phyloP scores from a whole-genome alignment of 139 green algal species.

The Tetraselmis striata region DNA sequence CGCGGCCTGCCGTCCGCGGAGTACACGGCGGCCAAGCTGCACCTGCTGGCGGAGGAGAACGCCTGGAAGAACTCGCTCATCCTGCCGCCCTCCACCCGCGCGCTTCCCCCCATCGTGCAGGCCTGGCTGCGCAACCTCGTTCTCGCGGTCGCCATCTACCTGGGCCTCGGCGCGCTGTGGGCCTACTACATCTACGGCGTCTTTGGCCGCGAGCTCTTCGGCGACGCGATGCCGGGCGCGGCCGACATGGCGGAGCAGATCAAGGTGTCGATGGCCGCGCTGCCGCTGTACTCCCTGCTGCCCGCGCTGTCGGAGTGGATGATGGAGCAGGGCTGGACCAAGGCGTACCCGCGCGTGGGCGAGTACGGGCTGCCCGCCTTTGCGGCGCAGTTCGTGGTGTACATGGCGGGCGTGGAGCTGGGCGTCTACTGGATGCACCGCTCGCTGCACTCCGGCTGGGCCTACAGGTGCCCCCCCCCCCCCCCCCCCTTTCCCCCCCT shows the following conservation, averaged over 20 bases:
- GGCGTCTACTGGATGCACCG: slow-evolving; percentile 95
- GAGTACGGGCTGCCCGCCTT: slow-evolving; percentile 68
- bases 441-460: slow-evolving; percentile 66
- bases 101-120: slow-evolving; percentile 48
- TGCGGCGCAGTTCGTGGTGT: slow-evolving; percentile 65
- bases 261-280: slow-evolving; percentile 61
- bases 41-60: slow-evolving; percentile 57
- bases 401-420: slow-evolving; percentile 88
- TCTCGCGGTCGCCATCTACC: slow-evolving; percentile 66
- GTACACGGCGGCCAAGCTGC: slow-evolving; percentile 23
- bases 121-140: slow-evolving; percentile 79
- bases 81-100: neutral
- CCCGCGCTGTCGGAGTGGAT: slow-evolving; percentile 67
- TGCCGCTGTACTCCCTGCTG: slow-evolving; percentile 83
- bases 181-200: slow-evolving; percentile 72
- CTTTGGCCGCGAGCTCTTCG: slow-evolving; percentile 63
- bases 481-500: too few species aligned
- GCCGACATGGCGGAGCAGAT: slow-evolving; percentile 69
- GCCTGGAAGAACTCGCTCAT: slow-evolving; percentile 74
- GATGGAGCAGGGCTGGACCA: slow-evolving; percentile 78
- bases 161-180: slow-evolving; percentile 56
- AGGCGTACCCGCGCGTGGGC: slow-evolving; percentile 58
- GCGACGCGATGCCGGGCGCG: slow-evolving; percentile 42
- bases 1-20: slow-evolving; percentile 30
- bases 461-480: slow-evolving; percentile 45